These are phyloP conservation scores for Fusarium irregulare DNA, from an alignment of 2,329 filamentous ascomycete species.

Conservation along the genomic window DNA sequence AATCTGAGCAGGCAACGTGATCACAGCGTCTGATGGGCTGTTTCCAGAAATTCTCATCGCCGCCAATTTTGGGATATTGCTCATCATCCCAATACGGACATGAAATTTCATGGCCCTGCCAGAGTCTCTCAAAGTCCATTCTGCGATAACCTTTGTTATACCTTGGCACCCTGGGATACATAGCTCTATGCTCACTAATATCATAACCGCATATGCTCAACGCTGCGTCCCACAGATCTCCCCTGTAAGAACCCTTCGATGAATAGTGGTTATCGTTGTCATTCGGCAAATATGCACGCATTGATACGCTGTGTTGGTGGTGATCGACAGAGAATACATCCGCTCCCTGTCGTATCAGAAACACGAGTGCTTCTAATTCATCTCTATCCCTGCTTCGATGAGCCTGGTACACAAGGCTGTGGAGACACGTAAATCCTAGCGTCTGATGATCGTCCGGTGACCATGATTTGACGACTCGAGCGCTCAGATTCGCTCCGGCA, in stretches of 20 bases:
- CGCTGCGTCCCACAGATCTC: not conserved
- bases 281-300: not conserved
- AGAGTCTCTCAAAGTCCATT: not conserved
- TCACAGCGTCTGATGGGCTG: not conserved
- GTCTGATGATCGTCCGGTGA: not conserved
- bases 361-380: not conserved
- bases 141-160: not conserved
- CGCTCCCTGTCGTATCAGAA: not conserved
- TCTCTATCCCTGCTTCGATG: not conserved
- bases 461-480: not conserved
- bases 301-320: not conserved
- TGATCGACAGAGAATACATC: not conserved
- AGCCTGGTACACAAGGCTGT: not conserved
- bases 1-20: not conserved
- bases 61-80: not conserved
- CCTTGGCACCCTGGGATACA: not conserved
- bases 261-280: not conserved
- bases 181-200: not conserved
- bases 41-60: not conserved
- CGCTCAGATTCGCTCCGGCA: not conserved
- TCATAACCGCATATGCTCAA: not conserved
- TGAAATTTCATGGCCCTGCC: not conserved
- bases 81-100: not conserved
- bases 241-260: not conserved
- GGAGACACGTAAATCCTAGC: not conserved